Percentiles rank a stretch among this genome's conserved stretches.
These are phyloP conservation scores for Ceratobasidium theobromae DNA, from an alignment of 1,284 basidiomycete species.

Conservation along the genomic window DNA sequence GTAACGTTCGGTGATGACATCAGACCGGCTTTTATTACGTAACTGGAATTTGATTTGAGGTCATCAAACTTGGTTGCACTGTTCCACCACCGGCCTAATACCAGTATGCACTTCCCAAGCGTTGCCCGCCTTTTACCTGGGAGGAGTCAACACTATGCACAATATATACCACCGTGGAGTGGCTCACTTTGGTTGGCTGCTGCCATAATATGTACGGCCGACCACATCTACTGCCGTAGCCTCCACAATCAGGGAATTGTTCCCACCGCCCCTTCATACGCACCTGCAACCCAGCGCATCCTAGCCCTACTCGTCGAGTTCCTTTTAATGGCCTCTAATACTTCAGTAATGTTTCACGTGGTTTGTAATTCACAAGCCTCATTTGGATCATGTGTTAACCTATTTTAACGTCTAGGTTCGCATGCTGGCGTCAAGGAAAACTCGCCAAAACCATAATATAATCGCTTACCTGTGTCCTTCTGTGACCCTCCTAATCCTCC, in stretches of 20 bases:
- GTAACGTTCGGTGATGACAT: not conserved
- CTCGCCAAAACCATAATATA: not conserved
- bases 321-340: conserved; percentile 20
- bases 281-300: conserved; percentile 7
- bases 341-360: conserved; percentile 12
- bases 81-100: not conserved
- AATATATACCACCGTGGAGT: conserved; percentile 16
- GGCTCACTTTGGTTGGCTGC: conserved; percentile 15
- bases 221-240: conserved; percentile 17
- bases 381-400: not conserved
- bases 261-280: conserved; percentile 1
- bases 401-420: not conserved
- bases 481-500: conserved; percentile 11
- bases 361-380: not conserved
- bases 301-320: conserved; percentile 13
- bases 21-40: too few species aligned
- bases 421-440: not conserved
- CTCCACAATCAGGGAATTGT: not conserved
- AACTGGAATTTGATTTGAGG: too few species aligned
- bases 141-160: not conserved
- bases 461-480: conserved; percentile 9
- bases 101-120: not conserved
- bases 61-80: not conserved
- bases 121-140: not conserved
- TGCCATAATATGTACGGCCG: not conserved